Percentiles rank a stretch among this genome's conserved stretches.
phyloP scores from a whole-genome alignment of 2,329 filamentous ascomycete species.

The Pseudogymnoascus sp. region DNA sequence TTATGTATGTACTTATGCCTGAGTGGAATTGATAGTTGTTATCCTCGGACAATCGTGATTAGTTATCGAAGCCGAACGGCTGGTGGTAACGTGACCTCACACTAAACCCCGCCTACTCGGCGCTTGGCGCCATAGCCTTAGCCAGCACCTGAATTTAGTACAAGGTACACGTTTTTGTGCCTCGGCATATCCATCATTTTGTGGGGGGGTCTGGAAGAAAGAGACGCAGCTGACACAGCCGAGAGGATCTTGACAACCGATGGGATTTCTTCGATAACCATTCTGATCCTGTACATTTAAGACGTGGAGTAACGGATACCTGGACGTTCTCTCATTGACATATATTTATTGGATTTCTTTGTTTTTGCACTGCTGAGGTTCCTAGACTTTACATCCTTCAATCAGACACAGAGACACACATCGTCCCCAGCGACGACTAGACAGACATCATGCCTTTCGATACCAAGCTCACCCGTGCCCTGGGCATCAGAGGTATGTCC shows the following conservation, averaged over 20 bases:
- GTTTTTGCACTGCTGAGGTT: neutral
- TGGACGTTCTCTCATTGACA: neutral
- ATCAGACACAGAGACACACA: neutral
- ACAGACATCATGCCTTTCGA: slow-evolving; percentile 39
- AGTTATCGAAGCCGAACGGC: slow-evolving; percentile 38
- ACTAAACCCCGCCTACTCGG: slow-evolving; percentile 1
- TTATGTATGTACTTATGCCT: neutral
- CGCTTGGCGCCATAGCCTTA: neutral
- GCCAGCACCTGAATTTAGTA: neutral
- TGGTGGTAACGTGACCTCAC: neutral
- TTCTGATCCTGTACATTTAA: slow-evolving; percentile 1
- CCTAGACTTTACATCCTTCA: neutral
- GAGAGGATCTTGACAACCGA: neutral
- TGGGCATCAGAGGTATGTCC: slow-evolving; percentile 35
- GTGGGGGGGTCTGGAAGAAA: neutral
- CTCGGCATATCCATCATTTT: slow-evolving; percentile 4
- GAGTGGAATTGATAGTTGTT: no score
- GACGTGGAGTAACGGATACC: neutral
- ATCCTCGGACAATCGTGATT: neutral
- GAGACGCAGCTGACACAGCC: neutral
- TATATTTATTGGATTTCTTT: neutral
- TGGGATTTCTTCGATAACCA: neutral
- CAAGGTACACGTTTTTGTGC: neutral
- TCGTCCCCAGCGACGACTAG: slow-evolving; percentile 44
- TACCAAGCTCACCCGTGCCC: slow-evolving; percentile 31